A percentile compares a stretch with the other conserved stretches of the same genome.
These are phyloP conservation scores for Jatropha curcas DNA, from an alignment of 345 rosid species.

Conservation along the genomic window DNA sequence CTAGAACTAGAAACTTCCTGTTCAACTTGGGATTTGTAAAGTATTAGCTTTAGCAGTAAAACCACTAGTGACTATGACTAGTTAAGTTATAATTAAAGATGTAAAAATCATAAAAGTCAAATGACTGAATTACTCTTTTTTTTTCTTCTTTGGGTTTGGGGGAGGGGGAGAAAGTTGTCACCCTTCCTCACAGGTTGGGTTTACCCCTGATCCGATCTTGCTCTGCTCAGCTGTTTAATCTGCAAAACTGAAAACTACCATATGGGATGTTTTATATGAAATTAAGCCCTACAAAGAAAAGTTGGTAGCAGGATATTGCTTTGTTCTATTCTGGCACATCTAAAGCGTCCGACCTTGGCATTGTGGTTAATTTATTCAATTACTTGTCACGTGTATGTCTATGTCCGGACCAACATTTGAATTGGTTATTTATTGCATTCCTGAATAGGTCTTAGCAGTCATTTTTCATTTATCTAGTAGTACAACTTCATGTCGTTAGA, in stretches of 20 bases:
- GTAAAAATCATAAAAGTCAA: too few species aligned
- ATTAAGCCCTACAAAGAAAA: not conserved
- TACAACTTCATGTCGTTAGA: not conserved
- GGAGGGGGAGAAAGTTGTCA: too few species aligned
- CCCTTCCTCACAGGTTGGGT: not conserved
- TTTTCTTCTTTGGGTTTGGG: too few species aligned
- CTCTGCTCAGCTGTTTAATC: slow-evolving; percentile 3
- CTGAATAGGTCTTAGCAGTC: not conserved
- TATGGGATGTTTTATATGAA: not conserved
- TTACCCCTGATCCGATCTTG: not conserved
- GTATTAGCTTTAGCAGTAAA: too few species aligned
- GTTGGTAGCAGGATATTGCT: not conserved
- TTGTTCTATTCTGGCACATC: not conserved
- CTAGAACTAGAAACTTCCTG: not conserved
- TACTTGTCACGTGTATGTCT: too few species aligned
- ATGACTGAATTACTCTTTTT: too few species aligned
- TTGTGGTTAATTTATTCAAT: not conserved
- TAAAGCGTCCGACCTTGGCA: too few species aligned
- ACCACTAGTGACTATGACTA: not conserved
- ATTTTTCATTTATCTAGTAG: too few species aligned
- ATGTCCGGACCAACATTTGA: too few species aligned
- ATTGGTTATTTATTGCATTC: not conserved
- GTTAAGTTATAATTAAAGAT: too few species aligned
- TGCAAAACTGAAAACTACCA: not conserved
- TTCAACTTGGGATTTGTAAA: too few species aligned